These are phyloP conservation scores for Trichosanthes cucumerina DNA, from an alignment of 306 rosid genomes.

Conservation along the genomic window DNA sequence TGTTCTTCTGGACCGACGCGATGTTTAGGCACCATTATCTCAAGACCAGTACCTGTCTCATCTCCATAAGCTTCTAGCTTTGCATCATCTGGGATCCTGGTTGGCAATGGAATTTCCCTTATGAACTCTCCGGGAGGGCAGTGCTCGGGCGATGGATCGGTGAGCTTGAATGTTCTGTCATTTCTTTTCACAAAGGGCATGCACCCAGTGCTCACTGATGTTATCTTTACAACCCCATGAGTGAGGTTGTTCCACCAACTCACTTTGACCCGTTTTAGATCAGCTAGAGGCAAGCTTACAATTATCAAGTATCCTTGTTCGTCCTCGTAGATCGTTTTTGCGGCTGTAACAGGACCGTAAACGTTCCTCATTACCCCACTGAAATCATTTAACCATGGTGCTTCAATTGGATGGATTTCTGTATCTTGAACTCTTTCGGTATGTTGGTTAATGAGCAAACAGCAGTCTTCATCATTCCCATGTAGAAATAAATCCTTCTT, in stretches of 20 bases:
- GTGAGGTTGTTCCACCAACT: conserved; percentile 29
- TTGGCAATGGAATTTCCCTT: conserved; percentile 26
- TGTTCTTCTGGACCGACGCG: conserved; percentile 30
- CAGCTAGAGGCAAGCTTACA: conserved; percentile 24
- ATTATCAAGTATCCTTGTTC: conserved; percentile 27
- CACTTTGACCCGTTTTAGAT: conserved; percentile 23
- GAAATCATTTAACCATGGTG: conserved; percentile 26
- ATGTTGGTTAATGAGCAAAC: conserved; percentile 19
- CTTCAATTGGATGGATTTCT: conserved; percentile 21
- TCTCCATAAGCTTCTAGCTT: conserved; percentile 28
- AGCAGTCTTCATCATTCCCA: conserved; percentile 27
- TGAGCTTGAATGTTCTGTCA: conserved; percentile 30
- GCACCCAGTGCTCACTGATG: conserved; percentile 22
- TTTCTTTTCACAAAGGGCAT: conserved; percentile 23
- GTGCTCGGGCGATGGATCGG: conserved; percentile 30
- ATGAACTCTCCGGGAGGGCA: conserved; percentile 34
- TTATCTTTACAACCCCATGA: conserved; percentile 27
- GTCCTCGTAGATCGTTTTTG: conserved; percentile 30
- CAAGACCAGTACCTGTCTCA: conserved; percentile 22
- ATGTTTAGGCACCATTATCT: conserved; percentile 30
- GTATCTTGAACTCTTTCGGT: conserved; percentile 19
- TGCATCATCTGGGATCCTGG: conserved; percentile 33
- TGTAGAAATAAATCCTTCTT: conserved; percentile 27
- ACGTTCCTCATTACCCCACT: conserved; percentile 33
- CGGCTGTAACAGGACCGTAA: conserved; percentile 31